phyloP scores from a whole-genome alignment of 2,329 filamentous ascomycete genomes.

The Pleomassaria siparia region DNA sequence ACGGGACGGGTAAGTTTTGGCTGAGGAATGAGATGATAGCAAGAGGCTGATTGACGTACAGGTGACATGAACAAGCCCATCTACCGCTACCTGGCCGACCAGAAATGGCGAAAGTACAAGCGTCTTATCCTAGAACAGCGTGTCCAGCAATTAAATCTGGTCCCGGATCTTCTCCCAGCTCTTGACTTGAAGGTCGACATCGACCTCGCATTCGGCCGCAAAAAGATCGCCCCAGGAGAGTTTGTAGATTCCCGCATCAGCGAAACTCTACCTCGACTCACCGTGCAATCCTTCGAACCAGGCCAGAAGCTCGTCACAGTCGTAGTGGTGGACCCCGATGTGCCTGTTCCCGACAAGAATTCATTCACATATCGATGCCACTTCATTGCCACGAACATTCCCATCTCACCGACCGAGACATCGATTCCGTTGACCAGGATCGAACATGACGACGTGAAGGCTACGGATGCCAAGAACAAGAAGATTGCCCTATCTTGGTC shows the following conservation, averaged over 20 bases:
- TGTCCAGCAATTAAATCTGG: constrained; percentile 80
- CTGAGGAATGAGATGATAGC: not conserved
- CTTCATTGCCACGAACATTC: constrained; percentile 76
- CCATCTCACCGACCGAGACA: constrained; percentile 58
- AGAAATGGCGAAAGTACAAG: constrained; percentile 85
- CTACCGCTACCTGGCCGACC: constrained; percentile 84
- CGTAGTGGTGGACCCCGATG: constrained; percentile 85
- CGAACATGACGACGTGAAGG: constrained; percentile 36
- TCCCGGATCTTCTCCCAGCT: constrained; percentile 83
- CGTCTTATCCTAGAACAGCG: constrained; percentile 80
- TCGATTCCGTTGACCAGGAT: constrained; percentile 35
- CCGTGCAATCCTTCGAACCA: constrained; percentile 80
- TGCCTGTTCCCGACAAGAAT: constrained; percentile 76
- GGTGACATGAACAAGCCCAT: constrained; percentile 96
- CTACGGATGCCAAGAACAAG: constrained; percentile 48
- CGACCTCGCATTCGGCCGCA: constrained; percentile 74
- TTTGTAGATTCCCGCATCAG: constrained; percentile 75
- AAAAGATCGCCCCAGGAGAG: constrained; percentile 72
- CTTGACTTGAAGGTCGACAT: constrained; percentile 80
- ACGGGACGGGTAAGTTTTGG: constrained; percentile 74
- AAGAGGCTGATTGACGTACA: constrained; percentile 42
- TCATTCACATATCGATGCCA: constrained; percentile 80
- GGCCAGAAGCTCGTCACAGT: constrained; percentile 82
- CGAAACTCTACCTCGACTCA: constrained; percentile 72
- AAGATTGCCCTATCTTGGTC: constrained; percentile 80